Evolutionary conservation across 257 asterid species (phyloP).

Genomic region (Lycium barbarum): DNA sequence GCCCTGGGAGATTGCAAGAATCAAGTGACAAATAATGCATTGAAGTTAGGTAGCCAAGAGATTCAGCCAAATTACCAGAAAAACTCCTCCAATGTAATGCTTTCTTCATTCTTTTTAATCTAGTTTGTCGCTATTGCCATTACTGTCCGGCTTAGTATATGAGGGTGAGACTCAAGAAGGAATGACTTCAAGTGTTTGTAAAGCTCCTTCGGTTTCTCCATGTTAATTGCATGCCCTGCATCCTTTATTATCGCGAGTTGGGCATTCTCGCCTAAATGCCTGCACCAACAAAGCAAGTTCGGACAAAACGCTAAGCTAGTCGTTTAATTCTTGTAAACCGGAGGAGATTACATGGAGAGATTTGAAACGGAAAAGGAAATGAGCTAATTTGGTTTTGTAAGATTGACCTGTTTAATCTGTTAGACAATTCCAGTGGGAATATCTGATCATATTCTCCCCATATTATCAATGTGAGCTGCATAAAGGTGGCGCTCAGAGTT

Average conservation of each 20-base stretch:
- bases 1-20: background rate
- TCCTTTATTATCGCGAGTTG: conserved; percentile 66
- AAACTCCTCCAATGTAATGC: background rate
- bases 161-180: conserved; percentile 46
- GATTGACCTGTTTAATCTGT: conserved; percentile 67
- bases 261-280: conserved; percentile 74
- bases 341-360: background rate
- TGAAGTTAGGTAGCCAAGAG: conserved; percentile 20
- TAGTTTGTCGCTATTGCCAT: conserved; percentile 45
- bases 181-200: conserved; percentile 64
- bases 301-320: background rate
- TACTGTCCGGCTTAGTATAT: conserved; percentile 39
- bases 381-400: background rate
- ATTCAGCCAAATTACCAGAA: conserved; percentile 18
- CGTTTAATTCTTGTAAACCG: background rate
- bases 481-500: background rate
- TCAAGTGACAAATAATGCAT: conserved; percentile 16
- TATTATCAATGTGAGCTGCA: conserved; percentile 72
- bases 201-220: conserved; percentile 74
- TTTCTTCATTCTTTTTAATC: conserved; percentile 41
- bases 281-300: conserved; percentile 32
- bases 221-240: conserved; percentile 82
- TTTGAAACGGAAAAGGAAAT: background rate
- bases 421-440: conserved; percentile 78
- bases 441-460: conserved; percentile 87